Base-by-base conservation (phyloP, 2,329 filamentous ascomycete species). In the Rutstroemia sp. region DNA sequence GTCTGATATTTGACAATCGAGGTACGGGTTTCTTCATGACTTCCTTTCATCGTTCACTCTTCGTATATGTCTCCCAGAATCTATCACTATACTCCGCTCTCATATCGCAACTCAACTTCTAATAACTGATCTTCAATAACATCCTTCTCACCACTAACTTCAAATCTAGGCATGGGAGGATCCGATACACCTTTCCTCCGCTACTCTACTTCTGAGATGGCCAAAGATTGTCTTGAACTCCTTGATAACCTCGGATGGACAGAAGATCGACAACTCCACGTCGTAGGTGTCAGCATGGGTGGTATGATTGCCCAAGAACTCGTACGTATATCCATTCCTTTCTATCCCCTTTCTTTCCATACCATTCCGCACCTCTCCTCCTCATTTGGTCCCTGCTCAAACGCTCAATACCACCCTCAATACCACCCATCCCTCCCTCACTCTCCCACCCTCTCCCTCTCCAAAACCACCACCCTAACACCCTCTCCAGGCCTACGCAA, bases 271-370 rank as follows among this genome's bases (percentile, higher is more conserved):
- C 69, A 81, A 52, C 63, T 86, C 14, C 84, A 96, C 73, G 70
- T 95, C 52, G 76, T 88, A 37, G 91, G 90, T 56, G 83, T 92
- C 62, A 90, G 86, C 58, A 88, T 95, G 80, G 90, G 90, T 61
- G 90, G 91, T 66, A 95, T 96, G 91, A 92, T 96, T 65, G 83
- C 88, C 2, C 91, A 95, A 71, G 91, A 96, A 73, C 67, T 96
- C 4, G 80, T 78, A 70, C 66, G 72, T 67, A 12, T 23, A 42
- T 21, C 25, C 21, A 65, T 16, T 16, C 2, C 16, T n/a, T 25
- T 14, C 7, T 37, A n/a, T 41, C 14, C 39, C 16, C 5, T 7
- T 19, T 19, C 14, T 16, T 10, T 16, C 16, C 30, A 21, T 23
- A 41, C 5, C 16, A 34, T 48, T 46, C 58, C 54, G 10, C 52